Evolutionary conservation across 768 basidiomycete genomes (phyloP).

Genomic region (Rhizopogon rudus): DNA sequence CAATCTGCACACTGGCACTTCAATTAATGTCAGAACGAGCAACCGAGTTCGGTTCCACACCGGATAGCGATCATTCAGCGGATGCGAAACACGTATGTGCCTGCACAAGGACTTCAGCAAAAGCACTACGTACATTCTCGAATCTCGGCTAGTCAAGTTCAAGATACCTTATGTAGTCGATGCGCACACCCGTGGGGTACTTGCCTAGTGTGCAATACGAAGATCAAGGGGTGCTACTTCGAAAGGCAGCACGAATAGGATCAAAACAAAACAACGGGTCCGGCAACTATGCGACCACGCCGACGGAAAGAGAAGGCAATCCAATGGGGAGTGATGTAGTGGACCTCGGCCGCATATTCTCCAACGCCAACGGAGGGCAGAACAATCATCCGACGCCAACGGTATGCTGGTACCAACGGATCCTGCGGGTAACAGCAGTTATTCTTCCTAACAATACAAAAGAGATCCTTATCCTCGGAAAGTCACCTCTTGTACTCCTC

Average conservation of each 20-base stretch:
- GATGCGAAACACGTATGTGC: no score
- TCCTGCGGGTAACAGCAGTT: neutral
- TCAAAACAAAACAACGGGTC: neutral
- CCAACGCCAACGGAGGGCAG: neutral
- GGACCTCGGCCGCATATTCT: neutral
- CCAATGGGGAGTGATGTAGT: neutral
- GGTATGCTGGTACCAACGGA: neutral
- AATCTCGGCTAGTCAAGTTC: no score
- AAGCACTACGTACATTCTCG: no score
- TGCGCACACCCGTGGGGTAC: neutral
- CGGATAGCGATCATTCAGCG: no score
- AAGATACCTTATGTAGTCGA: neutral
- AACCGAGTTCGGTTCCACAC: no score
- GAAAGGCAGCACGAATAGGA: neutral
- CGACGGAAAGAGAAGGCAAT: neutral
- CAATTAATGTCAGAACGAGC: no score
- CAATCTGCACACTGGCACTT: neutral
- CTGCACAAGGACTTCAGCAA: neutral
- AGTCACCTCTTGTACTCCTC: conserved; percentile 55
- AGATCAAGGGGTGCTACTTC: neutral
- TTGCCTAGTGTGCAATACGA: neutral
- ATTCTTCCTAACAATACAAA: neutral
- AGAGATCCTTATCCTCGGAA: neutral
- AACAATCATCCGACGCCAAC: neutral
- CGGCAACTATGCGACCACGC: neutral